Conservation (phyloP, 192 early-diverging fungal genomes). For the Funneliformis mosseae region DNA sequence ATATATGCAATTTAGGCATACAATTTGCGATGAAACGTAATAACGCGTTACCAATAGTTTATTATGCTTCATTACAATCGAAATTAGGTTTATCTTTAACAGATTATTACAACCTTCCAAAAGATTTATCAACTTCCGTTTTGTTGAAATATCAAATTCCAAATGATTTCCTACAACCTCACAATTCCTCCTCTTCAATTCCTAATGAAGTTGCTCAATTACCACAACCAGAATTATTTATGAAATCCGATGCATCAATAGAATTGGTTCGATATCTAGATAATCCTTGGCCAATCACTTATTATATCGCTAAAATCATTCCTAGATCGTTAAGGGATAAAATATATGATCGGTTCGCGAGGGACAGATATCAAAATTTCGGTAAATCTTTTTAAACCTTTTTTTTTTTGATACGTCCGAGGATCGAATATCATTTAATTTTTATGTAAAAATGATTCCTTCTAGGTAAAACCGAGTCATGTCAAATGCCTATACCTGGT, state of each 20-base stretch:
- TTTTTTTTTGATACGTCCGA: no score
- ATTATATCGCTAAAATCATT: neutral
- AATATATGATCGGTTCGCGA: neutral
- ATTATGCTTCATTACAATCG: neutral
- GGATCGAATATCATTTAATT: no score
- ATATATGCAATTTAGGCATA: neutral
- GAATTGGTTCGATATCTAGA: constrained; percentile 7
- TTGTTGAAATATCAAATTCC: neutral
- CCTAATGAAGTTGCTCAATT: neutral
- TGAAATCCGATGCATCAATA: constrained; percentile 10
- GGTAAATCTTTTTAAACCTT: neutral
- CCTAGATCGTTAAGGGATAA: neutral
- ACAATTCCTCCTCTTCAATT: neutral
- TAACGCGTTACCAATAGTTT: neutral
- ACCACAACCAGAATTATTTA: neutral
- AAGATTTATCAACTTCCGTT: neutral
- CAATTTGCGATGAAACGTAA: neutral
- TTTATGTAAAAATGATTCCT: no score
- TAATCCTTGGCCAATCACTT: neutral
- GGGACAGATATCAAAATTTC: neutral
- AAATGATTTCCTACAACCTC: neutral
- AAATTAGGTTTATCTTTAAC: neutral
- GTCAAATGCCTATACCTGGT: neutral
- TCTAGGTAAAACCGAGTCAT: neutral
- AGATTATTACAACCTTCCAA: neutral